phyloP scores from a whole-genome alignment of 108 stramenopile species.

The Pseudonitzschia pungens region DNA sequence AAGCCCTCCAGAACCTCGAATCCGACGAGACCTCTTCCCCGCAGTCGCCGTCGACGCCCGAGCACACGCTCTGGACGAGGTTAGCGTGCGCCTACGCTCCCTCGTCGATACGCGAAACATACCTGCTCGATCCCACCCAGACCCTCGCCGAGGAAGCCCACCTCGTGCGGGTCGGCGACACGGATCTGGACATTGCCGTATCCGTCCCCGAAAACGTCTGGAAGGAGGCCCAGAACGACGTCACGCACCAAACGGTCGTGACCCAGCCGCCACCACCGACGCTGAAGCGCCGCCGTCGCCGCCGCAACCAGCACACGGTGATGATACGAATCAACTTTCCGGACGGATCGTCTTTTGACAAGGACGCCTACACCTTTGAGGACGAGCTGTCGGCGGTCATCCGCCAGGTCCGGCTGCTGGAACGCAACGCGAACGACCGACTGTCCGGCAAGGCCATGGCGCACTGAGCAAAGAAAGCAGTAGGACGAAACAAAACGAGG shows the following conservation, averaged over 20 bases:
- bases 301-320: not conserved
- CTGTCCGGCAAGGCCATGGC: not conserved
- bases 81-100: not conserved
- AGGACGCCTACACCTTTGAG: constrained; percentile 2
- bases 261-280: not conserved
- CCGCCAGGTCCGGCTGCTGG: constrained; percentile 1
- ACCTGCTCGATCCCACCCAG: not conserved
- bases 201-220: not conserved
- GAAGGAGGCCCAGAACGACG: not conserved
- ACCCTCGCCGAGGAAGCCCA: not conserved
- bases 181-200: not conserved
- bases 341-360: not conserved
- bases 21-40: not conserved
- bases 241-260: not conserved
- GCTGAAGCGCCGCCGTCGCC: not conserved
- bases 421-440: not conserved
- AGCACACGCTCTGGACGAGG: constrained; percentile 1
- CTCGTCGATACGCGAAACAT: not conserved
- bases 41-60: not conserved
- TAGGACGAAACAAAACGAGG: not conserved
- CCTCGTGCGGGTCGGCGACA: not conserved
- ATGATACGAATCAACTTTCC: constrained; percentile 7
- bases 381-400: constrained; percentile 7
- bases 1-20: constrained; percentile 4
- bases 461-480: not conserved